Conservation (phyloP, 345 rosid species). For the Arabidopsis arenosa region DNA sequence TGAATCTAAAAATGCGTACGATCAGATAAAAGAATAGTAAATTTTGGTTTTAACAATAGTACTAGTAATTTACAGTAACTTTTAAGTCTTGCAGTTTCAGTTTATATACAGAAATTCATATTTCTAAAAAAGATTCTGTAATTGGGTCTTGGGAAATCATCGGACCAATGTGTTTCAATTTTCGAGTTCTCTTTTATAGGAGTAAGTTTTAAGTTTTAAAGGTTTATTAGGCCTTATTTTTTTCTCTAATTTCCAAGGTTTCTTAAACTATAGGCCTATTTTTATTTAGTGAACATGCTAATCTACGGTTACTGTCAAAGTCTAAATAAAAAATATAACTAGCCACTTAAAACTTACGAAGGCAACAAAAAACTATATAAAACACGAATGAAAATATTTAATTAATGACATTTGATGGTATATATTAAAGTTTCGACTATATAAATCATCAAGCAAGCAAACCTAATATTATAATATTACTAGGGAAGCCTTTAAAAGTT, state of each 20-base stretch:
- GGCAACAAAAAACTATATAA: neutral
- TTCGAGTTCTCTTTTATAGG: slow-evolving; percentile 1
- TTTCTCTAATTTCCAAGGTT: too few relatives aligned
- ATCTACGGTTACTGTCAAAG: slow-evolving; percentile 24
- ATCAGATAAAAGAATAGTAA: slow-evolving; percentile 21
- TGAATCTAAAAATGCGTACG: slow-evolving; percentile 27
- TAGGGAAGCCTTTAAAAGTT: too few relatives aligned
- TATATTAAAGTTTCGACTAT: neutral
- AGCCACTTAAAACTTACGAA: slow-evolving; percentile 21
- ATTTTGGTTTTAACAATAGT: slow-evolving; percentile 20
- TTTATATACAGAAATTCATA: neutral
- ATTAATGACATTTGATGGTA: neutral
- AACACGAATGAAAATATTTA: neutral
- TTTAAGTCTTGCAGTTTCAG: neutral
- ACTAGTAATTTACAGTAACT: slow-evolving; percentile 11
- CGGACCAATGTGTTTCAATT: slow-evolving; percentile 31
- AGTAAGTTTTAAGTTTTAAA: neutral
- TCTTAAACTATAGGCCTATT: too few relatives aligned
- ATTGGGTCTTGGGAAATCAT: slow-evolving; percentile 25
- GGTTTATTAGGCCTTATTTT: neutral
- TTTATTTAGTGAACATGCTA: slow-evolving; percentile 36
- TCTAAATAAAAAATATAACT: slow-evolving; percentile 13
- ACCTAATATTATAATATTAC: neutral
- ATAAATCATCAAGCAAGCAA: neutral
- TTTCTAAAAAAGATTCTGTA: slow-evolving; percentile 9